Evolutionary conservation across 1,284 basidiomycete species (phyloP), one percentile per base, ranked within the genome.

Genomic region (Moesziomyces globuligerus): DNA sequence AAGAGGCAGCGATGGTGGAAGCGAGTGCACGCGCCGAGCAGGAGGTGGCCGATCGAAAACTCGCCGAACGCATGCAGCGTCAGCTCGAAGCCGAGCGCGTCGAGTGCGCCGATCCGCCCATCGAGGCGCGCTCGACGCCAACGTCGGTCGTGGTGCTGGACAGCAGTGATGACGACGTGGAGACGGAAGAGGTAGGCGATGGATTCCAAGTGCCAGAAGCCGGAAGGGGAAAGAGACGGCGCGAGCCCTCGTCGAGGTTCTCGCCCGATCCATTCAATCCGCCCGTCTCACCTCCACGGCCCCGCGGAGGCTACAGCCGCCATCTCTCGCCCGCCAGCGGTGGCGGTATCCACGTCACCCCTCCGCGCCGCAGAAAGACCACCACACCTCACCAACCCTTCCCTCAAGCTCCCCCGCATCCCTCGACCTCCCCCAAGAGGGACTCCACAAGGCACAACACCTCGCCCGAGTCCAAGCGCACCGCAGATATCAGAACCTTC

Each of bases 251-350:
- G 0, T 56, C 48, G 7, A 45, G 49, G 23, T 77, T 70, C 52
- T 72, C 68, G 8, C 75, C 75, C 3, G 73, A 77, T 28, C 75
- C 73, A 0, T 77, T 45, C 53, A 71, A 75, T 41, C 75, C 75
- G 1, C 75, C 75, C 4, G 24, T 66, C 15, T 75, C 75, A 0
- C 66, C 75, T 20, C 61, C 52, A 1, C 56, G 70, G 3, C 69
- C 72, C 1, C 32, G 42, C 8, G 74, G 74, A 13, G 69, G 66
- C 4, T 75, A 70, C 56, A 61, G 55, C 21, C 60, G 68, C 23
- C 29, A 32, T 2, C 55, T 70, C 23, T 58, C 58, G 13, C 58
- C 66, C 3, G 25, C 65, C 1, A 56, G 51, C 10, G 65, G 65
- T 13, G 65, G 65, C 18, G 65, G 65, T n/a, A 28, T 68, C 23